Percentiles rank a stretch among this genome's conserved stretches.
These are phyloP conservation scores for Chaetomium strumarium DNA, from an alignment of 2,329 filamentous ascomycete species.

Conservation along the genomic window DNA sequence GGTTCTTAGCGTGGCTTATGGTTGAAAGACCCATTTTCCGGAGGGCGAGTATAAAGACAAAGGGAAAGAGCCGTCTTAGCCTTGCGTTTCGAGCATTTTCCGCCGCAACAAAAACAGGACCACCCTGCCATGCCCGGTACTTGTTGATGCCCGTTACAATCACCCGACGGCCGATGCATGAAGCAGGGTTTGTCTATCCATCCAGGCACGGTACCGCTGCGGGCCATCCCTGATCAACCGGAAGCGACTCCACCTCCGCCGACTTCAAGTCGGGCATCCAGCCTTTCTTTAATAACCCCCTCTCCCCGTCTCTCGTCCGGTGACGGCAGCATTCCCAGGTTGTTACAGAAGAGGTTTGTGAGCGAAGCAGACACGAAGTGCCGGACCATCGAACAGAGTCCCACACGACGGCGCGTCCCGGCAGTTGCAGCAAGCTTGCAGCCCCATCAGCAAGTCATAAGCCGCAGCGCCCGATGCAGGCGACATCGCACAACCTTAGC, in stretches of 20 bases:
- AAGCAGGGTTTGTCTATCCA: neutral
- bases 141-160: neutral
- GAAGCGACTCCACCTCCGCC: too few species aligned
- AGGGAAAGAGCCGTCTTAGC: neutral
- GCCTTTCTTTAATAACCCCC: too few species aligned
- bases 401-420: neutral
- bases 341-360: neutral
- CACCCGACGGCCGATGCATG: neutral
- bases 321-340: too few species aligned
- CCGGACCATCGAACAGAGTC: neutral
- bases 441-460: neutral
- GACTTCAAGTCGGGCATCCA: too few species aligned
- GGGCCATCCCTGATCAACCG: too few species aligned
- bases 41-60: neutral
- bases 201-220: neutral
- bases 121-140: too few species aligned
- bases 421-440: neutral
- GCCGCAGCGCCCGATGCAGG: slow-evolving; percentile 4
- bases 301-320: too few species aligned
- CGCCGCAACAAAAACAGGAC: too few species aligned
- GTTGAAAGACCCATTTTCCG: neutral
- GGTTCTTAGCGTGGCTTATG: neutral
- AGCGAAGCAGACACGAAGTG: neutral
- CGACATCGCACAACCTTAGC: slow-evolving; percentile 8
- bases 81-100: too few species aligned